A percentile compares a stretch with the other conserved stretches of the same genome.
These are phyloP conservation scores for Orbilia javanica DNA, from an alignment of 2,329 filamentous ascomycete genomes.

Conservation along the genomic window DNA sequence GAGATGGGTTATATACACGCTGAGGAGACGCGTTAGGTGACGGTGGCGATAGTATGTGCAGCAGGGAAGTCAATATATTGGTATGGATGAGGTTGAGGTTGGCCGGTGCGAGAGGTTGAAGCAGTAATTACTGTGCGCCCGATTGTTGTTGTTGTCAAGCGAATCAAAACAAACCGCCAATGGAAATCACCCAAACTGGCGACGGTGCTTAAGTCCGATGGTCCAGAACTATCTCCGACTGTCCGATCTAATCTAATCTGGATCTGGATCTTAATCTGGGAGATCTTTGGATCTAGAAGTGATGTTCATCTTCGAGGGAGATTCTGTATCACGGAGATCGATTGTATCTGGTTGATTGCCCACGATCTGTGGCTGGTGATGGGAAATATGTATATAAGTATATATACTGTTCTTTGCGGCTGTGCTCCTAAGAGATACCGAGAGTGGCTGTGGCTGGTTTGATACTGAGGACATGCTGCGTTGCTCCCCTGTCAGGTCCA, in stretches of 20 bases:
- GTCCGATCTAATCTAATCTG: not conserved
- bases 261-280: not conserved
- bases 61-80: not conserved
- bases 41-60: not conserved
- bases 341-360: too few relatives aligned
- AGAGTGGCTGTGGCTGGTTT: not conserved
- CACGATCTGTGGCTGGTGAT: not conserved
- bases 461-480: not conserved
- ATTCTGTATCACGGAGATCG: too few relatives aligned
- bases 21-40: not conserved
- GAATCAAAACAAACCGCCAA: conserved; percentile 29
- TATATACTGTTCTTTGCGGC: not conserved
- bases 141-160: conserved; percentile 22
- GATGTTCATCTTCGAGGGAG: too few relatives aligned
- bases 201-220: not conserved
- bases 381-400: too few relatives aligned
- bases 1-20: not conserved
- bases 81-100: not conserved
- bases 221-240: not conserved
- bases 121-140: not conserved
- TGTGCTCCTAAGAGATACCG: not conserved
- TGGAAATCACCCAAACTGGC: not conserved
- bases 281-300: not conserved
- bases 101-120: not conserved
- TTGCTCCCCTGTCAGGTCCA: conserved; percentile 24